A percentile compares a stretch with the other conserved stretches of the same genome.
Evolutionary conservation across 805 yeast species (phyloP).

Genomic region (Blastobotrys terrestris): DNA sequence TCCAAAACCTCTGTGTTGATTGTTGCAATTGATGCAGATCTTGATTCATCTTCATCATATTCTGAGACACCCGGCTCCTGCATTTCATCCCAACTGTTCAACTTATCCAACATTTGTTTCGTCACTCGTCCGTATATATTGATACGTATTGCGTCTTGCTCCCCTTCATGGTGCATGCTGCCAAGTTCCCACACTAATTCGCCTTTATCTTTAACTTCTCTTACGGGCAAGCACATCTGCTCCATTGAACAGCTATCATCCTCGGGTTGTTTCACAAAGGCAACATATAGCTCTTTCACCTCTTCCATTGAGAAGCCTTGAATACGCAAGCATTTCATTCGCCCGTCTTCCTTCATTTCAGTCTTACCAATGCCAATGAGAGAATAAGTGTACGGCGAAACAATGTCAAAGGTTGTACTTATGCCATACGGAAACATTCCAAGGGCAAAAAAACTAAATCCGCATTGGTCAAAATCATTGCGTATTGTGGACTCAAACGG

Average conservation of each 20-base stretch:
- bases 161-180: not conserved
- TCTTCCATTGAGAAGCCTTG: not conserved
- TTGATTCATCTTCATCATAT: not conserved
- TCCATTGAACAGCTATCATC: not conserved
- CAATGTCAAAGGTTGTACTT: conserved; percentile 12
- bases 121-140: conserved; percentile 4
- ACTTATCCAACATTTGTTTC: conserved; percentile 5
- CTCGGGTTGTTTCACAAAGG: not conserved
- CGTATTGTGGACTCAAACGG: conserved; percentile 9
- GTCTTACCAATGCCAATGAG: conserved; percentile 14
- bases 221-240: not conserved
- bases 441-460: not conserved
- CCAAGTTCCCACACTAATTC: not conserved
- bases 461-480: conserved; percentile 6
- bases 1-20: conserved; percentile 7
- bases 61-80: conserved; percentile 14
- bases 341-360: not conserved
- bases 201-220: not conserved
- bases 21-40: not conserved
- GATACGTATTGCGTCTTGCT: conserved; percentile 1
- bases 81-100: conserved; percentile 18
- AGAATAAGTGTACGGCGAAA: conserved; percentile 21
- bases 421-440: not conserved
- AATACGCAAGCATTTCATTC: not conserved
- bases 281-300: not conserved